Evolutionary conservation across 768 basidiomycete species (phyloP).

Genomic region (Mycena chlorophos): DNA sequence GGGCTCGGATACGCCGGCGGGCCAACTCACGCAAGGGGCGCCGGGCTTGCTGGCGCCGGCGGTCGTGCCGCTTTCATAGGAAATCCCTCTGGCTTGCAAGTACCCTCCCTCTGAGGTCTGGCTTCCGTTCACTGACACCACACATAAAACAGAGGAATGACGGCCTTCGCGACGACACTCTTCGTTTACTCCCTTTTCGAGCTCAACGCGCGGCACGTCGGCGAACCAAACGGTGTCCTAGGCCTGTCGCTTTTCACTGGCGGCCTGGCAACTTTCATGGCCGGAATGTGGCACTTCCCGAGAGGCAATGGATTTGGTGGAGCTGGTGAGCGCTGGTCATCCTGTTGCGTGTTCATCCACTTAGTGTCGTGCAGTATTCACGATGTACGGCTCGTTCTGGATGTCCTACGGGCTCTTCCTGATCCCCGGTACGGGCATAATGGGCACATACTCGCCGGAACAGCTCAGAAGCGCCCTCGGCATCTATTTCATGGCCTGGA

Average conservation of each 20-base stretch:
- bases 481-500: conserved; percentile 58
- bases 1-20: neutral
- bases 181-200: conserved; percentile 60
- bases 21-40: neutral
- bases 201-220: conserved; percentile 40
- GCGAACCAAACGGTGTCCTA: conserved; percentile 48
- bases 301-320: conserved; percentile 53
- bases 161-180: conserved; percentile 60
- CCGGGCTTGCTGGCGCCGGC: neutral
- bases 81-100: conserved; percentile 11
- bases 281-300: conserved; percentile 64
- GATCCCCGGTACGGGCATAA: conserved; percentile 47
- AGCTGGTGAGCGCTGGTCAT: conserved; percentile 38
- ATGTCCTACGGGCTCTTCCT: conserved; percentile 56
- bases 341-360: neutral
- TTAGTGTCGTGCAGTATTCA: conserved; percentile 44
- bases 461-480: conserved; percentile 50
- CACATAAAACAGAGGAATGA: conserved; percentile 49
- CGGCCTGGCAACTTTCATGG: conserved; percentile 64
- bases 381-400: conserved; percentile 65
- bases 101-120: conserved; percentile 1
- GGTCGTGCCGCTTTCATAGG: conserved; percentile 6
- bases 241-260: conserved; percentile 67
- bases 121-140: neutral
- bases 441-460: conserved; percentile 35